Evolutionary conservation across 352 stramenopile genomes (phyloP), one percentile per base, ranked within the genome.

Genomic region (Blastocystis sp.): DNA sequence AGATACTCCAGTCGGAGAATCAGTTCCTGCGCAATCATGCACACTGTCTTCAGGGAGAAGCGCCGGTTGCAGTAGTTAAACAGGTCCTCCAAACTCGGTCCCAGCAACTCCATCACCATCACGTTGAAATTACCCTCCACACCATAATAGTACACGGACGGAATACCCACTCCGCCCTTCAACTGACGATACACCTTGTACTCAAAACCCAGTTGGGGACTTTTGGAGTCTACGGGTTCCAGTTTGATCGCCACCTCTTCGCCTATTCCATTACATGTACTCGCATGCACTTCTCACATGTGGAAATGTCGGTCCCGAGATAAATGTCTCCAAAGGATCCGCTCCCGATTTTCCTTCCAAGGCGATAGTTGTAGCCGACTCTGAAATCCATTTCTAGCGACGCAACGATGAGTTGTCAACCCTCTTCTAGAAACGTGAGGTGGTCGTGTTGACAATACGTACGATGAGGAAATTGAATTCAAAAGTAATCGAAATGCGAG

Each of bases 301-400:
- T 87, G 6, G 51, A 86, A 59, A 64, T 97, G 90, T 99, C 98
- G 11, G 94, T 98, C 53, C 97, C 96, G 36, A 99, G 90, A 89
- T 99, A 99, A 87, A 99, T 98, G 88, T 99, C 97, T 61, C 97
- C 97, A 88, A 99, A 99, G 16, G 96, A 98, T 34, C 97, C 97
- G 78, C 91, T 97, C 72, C 97, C 96, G 87, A 99, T 99, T 90
- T 99, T 99, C 77, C 94, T 92, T 64, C 96, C 96, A 27, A 99
- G 91, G 7, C 96, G 94, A 90, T 98, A 99, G 90, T 99, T 99
- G 89, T 98, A 98, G 87, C 96, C 96, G 32, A 99, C 96, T 84
- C 96, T 93, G 40, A 99, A 92, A 90, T 99, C 97, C 69, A 81
- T 81, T 49, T 7, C 4, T 7, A n/a, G n/a, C n/a, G n/a, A n/a